Base-by-base conservation (phyloP, 225 moss, liverwort and hornwort species). In the Antitrichia curtipendula region DNA sequence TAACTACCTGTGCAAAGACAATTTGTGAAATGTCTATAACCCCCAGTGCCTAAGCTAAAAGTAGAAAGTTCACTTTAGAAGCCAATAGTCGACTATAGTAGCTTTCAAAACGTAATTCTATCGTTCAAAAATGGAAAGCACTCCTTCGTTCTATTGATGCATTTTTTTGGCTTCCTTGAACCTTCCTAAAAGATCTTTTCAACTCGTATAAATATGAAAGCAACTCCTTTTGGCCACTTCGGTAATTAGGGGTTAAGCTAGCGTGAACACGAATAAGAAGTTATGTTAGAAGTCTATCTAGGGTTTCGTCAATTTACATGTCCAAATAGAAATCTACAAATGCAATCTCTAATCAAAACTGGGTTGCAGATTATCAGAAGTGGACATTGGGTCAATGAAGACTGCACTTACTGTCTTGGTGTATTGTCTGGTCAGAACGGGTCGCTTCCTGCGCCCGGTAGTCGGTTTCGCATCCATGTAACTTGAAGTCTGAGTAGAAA, bases 341-440 rank as follows among this genome's bases (percentile, higher is more conserved):
- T 16, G 64, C 57, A 86, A 72, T 71, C 69, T 60, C 21, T 29
- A 43, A 72, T 50, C 17, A 80, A 59, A 40, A 45, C 29, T 72
- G 59, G 22, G 6, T 56, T 70, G 70, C 23, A 22, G 70, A 83
- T 31, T 56, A 70, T 83, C 29, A 71, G 72, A 59, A 75, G 27
- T n/a, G n/a, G 53, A 59, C 36, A 77, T 65, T 77, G 40, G 32
- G 54, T 59, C 64, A 60, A 73, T 79, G 64, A 65, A 64, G 80
- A 50, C 62, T 69, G 84, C 76, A 90, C 96, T 94, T 89, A 97
- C 97, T 82, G 96, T 98, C 89, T 98, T 98, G 41, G 97, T 98
- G 88, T 98, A 98, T 89, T 96, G 96, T 88, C 97, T 91, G 68
- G 94, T 88, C 78, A 98, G 81, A 32, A 94, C 92, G 65, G 96